Percentiles rank a stretch among this genome's conserved stretches.
These are phyloP conservation scores for Neostapfia colusana DNA, from an alignment of 176 grass and related monocot genomes.

Conservation along the genomic window DNA sequence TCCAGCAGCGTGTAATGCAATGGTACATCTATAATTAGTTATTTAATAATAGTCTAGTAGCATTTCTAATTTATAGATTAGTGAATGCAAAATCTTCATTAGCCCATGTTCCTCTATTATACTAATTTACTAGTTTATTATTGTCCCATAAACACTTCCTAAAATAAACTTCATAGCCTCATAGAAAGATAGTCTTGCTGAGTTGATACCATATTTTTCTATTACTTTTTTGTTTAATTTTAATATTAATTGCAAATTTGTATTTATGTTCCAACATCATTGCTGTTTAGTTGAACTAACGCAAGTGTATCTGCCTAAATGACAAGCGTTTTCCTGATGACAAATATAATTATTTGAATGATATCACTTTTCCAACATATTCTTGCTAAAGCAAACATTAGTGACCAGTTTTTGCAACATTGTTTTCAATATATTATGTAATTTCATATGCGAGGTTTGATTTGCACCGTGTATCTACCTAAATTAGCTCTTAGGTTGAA, in stretches of 20 bases:
- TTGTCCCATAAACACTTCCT: neutral
- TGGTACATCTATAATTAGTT: constrained; percentile 55
- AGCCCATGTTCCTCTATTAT: neutral
- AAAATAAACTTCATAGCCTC: neutral
- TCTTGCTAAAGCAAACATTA: no score
- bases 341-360: neutral
- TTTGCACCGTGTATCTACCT: neutral
- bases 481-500: neutral
- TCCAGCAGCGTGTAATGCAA: constrained; percentile 97
- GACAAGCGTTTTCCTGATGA: neutral
- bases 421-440: neutral
- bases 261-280: neutral
- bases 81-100: neutral
- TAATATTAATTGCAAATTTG: neutral
- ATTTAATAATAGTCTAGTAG: constrained; percentile 30
- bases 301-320: neutral
- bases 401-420: neutral
- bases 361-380: neutral
- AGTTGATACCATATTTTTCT: neutral
- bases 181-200: neutral
- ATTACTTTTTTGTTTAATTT: neutral
- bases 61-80: constrained; percentile 19
- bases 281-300: neutral
- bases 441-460: neutral
- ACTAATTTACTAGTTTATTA: neutral